A percentile compares a stretch with the other conserved stretches of the same genome.
These are phyloP conservation scores for Tilletia setariae DNA, from an alignment of 1,284 basidiomycete species.

Conservation along the genomic window DNA sequence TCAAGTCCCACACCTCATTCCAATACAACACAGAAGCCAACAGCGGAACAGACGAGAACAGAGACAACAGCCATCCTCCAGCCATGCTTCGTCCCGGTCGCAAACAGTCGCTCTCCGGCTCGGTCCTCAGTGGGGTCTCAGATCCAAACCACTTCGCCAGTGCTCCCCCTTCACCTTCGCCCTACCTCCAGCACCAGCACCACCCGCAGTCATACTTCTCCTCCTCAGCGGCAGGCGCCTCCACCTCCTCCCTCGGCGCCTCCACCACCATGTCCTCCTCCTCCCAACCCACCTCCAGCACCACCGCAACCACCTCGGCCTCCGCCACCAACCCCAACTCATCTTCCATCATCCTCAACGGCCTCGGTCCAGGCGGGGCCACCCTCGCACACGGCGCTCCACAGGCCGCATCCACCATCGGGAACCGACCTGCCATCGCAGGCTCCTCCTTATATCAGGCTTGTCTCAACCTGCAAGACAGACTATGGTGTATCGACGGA, in stretches of 20 bases:
- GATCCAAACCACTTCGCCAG: not conserved
- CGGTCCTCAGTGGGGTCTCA: not conserved
- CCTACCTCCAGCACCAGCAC: not conserved
- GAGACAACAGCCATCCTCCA: not conserved
- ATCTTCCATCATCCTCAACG: not conserved
- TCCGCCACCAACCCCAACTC: not conserved
- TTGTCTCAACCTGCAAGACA: constrained; percentile 53
- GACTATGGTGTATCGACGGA: constrained; percentile 55
- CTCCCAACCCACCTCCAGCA: not conserved
- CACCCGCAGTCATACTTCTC: not conserved
- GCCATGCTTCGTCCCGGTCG: not conserved
- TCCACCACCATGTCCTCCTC: not conserved
- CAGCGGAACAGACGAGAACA: not conserved
- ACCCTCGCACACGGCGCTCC: not conserved
- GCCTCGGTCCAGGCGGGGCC: constrained; percentile 9
- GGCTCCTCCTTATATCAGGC: constrained; percentile 56
- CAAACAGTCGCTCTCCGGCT: not conserved
- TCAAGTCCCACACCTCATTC: too few relatives aligned
- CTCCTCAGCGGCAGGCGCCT: not conserved
- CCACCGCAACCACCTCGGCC: not conserved
- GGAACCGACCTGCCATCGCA: constrained; percentile 26
- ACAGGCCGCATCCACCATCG: constrained; percentile 12
- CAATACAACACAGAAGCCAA: too few relatives aligned
- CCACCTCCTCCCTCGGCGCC: not conserved
- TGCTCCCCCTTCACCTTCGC: constrained; percentile 4